A percentile compares a stretch with the other conserved stretches of the same genome.
Evolutionary conservation across 768 basidiomycete species (phyloP).

Genomic region (Tylopilus sp.): DNA sequence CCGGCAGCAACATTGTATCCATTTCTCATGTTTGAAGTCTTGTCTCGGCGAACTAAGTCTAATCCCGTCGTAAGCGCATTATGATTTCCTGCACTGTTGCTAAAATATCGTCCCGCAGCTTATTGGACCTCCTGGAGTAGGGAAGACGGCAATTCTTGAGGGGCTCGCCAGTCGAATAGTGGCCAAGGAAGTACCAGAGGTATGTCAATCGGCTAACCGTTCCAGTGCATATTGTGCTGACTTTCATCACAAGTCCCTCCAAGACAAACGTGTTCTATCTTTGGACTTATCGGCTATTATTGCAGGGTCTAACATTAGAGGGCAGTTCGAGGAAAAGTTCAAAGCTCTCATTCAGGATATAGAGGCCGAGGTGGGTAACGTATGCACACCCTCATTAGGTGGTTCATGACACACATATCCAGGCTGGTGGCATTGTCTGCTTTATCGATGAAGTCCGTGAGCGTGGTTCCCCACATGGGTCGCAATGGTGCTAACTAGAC

Average conservation of each 20-base stretch:
- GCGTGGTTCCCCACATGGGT: slow-evolving; percentile 30
- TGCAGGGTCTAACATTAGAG: slow-evolving; percentile 88
- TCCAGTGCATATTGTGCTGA: not conserved
- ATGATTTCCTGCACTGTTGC: no score
- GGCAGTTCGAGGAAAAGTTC: slow-evolving; percentile 93
- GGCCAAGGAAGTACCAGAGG: slow-evolving; percentile 88
- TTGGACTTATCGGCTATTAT: slow-evolving; percentile 81
- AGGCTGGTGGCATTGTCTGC: slow-evolving; percentile 79
- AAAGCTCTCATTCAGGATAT: slow-evolving; percentile 88
- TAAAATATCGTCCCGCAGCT: slow-evolving; percentile 51
- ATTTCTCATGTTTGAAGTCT: slow-evolving; percentile 41
- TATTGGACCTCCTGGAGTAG: slow-evolving; percentile 85
- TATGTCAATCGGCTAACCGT: slow-evolving; percentile 26
- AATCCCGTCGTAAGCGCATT: slow-evolving; percentile 70
- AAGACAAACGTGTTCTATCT: slow-evolving; percentile 85
- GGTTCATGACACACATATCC: slow-evolving; percentile 8
- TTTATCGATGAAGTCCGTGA: slow-evolving; percentile 94
- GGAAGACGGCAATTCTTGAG: slow-evolving; percentile 91
- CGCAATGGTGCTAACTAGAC: not conserved
- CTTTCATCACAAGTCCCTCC: slow-evolving; percentile 56
- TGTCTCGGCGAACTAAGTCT: slow-evolving; percentile 86
- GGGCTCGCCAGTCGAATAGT: slow-evolving; percentile 86
- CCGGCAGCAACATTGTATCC: not conserved
- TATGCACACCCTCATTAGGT: slow-evolving; percentile 27
- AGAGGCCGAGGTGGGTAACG: slow-evolving; percentile 62